phyloP scores from a whole-genome alignment of 2,329 filamentous ascomycete genomes.

The Paraconiothyrium brasiliense region DNA sequence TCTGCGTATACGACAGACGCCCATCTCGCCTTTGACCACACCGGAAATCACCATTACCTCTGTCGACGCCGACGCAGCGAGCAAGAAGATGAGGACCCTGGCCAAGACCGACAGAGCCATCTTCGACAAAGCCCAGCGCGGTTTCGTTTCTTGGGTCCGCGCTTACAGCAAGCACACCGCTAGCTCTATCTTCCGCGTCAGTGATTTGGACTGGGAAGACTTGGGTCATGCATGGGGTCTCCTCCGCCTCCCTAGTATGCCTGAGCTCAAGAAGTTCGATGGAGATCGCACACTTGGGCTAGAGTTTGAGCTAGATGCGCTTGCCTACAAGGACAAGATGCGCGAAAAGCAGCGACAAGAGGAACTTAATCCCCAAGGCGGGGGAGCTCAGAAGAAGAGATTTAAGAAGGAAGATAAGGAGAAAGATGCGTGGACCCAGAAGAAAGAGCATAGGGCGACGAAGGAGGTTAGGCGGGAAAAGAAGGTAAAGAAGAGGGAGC shows the following conservation, averaged over 20 bases:
- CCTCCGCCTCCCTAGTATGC: conserved; percentile 90
- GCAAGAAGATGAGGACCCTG: conserved; percentile 68
- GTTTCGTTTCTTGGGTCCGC: conserved; percentile 92
- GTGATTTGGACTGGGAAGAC: conserved; percentile 85
- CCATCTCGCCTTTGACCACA: conserved; percentile 70
- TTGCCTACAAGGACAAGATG: conserved; percentile 56
- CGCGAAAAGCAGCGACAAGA: conserved; percentile 55
- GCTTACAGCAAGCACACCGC: conserved; percentile 92
- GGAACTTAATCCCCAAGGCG: conserved; percentile 30
- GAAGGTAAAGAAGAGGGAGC: conserved; percentile 41
- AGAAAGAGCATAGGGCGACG: conserved; percentile 44
- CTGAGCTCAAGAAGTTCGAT: conserved; percentile 69
- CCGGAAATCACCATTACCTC: conserved; percentile 67
- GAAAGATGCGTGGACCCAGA: conserved; percentile 46
- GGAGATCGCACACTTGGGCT: conserved; percentile 55
- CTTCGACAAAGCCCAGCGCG: conserved; percentile 88
- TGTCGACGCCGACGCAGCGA: conserved; percentile 67
- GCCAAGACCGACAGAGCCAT: conserved; percentile 70
- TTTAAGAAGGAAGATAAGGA: conserved; percentile 35
- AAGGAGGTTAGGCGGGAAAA: conserved; percentile 48
- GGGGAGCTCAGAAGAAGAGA: conserved; percentile 35
- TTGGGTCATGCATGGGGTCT: conserved; percentile 86
- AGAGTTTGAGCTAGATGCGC: conserved; percentile 50
- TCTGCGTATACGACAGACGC: conserved; percentile 85
- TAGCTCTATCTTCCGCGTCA: conserved; percentile 85